These are phyloP conservation scores for Tetraselmis chui DNA, from an alignment of 139 green algal genomes.

Conservation along the genomic window DNA sequence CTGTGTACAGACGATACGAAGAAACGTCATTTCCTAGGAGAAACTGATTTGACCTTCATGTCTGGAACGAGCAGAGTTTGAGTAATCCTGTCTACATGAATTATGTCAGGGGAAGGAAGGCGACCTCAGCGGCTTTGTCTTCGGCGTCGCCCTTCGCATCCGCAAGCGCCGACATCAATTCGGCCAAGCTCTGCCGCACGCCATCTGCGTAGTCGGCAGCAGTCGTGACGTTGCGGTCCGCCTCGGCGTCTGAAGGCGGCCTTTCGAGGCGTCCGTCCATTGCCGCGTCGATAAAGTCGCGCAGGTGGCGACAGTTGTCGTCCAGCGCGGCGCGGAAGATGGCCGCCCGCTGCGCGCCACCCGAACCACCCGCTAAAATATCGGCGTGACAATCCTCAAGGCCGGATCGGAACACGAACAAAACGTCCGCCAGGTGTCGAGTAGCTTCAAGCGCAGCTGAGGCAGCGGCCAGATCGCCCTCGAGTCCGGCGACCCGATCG, in stretches of 20 bases:
- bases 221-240: background rate
- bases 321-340: background rate
- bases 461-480: too few species aligned
- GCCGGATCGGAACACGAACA: background rate
- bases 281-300: background rate
- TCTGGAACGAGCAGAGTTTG: too few species aligned
- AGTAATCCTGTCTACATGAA: too few species aligned
- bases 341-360: background rate
- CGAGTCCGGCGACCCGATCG: background rate
- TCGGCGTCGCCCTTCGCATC: background rate
- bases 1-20: too few species aligned
- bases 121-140: background rate
- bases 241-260: background rate
- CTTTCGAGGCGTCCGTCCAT: background rate
- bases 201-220: background rate
- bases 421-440: background rate
- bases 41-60: too few species aligned
- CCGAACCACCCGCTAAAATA: background rate
- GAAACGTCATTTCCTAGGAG: too few species aligned
- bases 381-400: background rate
- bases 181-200: background rate
- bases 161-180: background rate
- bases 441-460: background rate
- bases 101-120: too few species aligned
- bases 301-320: background rate